Evolutionary conservation across 2,329 filamentous ascomycete species (phyloP).

Genomic region (Clonostachys solani): DNA sequence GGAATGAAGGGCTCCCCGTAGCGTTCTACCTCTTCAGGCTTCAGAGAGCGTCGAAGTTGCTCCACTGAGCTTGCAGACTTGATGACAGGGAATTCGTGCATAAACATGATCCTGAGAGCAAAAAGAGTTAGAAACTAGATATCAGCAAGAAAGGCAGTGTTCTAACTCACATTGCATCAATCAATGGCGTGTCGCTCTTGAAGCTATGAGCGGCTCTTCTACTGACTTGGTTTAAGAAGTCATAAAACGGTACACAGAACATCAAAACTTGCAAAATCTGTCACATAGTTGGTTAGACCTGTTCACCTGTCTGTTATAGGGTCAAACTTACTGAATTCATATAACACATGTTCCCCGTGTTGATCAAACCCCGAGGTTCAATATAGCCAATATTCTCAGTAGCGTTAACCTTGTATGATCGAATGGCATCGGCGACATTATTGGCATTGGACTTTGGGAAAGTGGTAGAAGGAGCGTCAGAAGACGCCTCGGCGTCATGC

Average conservation of each 20-base stretch:
- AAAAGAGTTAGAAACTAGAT: slow-evolving; percentile 1
- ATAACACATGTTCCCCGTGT: slow-evolving; percentile 99
- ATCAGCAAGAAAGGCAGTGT: background rate
- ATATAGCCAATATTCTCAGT: slow-evolving; percentile 73
- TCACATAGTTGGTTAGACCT: slow-evolving; percentile 23
- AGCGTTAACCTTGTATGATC: slow-evolving; percentile 63
- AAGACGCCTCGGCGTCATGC: slow-evolving; percentile 2
- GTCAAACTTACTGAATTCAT: slow-evolving; percentile 89
- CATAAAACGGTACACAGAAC: slow-evolving; percentile 91
- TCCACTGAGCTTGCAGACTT: slow-evolving; percentile 73
- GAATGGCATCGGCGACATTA: slow-evolving; percentile 74
- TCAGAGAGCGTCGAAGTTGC: slow-evolving; percentile 68
- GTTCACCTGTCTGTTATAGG: background rate
- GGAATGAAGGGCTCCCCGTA: slow-evolving; percentile 90
- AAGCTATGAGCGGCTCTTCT: slow-evolving; percentile 84
- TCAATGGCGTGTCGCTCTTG: slow-evolving; percentile 88
- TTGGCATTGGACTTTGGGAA: slow-evolving; percentile 41
- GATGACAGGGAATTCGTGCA: slow-evolving; percentile 85
- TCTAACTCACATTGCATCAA: slow-evolving; percentile 80
- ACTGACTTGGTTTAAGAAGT: slow-evolving; percentile 84
- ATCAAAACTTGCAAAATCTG: slow-evolving; percentile 93
- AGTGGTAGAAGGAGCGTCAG: slow-evolving; percentile 9
- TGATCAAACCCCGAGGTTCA: slow-evolving; percentile 88
- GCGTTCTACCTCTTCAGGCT: slow-evolving; percentile 79
- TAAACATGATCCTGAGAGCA: slow-evolving; percentile 77